Evolutionary conservation across 192 early-diverging fungal species (phyloP), one percentile per base, ranked within the genome.

Genomic region (Coemansia sp.): DNA sequence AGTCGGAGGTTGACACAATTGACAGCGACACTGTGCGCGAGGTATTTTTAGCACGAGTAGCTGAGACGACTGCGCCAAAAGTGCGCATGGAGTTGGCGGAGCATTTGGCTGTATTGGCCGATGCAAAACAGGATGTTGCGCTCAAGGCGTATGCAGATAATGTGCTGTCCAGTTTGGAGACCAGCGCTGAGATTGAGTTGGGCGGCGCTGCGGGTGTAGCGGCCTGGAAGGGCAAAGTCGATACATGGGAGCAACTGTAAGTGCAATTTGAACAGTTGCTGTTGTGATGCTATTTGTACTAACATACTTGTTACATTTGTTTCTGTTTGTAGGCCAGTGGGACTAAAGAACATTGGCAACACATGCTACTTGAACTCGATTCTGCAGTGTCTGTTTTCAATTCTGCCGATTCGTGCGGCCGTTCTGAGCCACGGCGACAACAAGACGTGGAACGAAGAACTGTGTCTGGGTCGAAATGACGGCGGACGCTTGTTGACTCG

Each of bases 341-440:
- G 91, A 6, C 83, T 92, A 39, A 76, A 82, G 25, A 95, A 95
- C 56, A 90, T 93, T 69, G 92, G 91, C 41, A 92, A 92, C 49
- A 95, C 93, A 0, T 95, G 93, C 73, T 95, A 95, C 67, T 80
- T 95, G 16, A 95, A 94, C 69, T 91, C 90, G 38, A 69, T 95
- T 19, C 72, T 95, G 21, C 87, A 91, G 82, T 91, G 90, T 55
- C 72, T 89, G 21, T 93, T 86, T 54, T 89, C 89, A 0, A 59
- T 93, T 3, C 52, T 77, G 25, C 84, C 85, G 1, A 69, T 93
- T 4, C 84, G 91, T 2, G 64, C 85, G 8, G 72, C 87, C 1
- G 85, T 93, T 6, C 55, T 92, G 59, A 45, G 69, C 25, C 63
- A 54, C 35, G 80, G 80, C 6, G 69, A 84, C 14, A 60, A 37